Base-by-base conservation (phyloP, 768 basidiomycete genomes). In the Mycena rebaudengoi region DNA sequence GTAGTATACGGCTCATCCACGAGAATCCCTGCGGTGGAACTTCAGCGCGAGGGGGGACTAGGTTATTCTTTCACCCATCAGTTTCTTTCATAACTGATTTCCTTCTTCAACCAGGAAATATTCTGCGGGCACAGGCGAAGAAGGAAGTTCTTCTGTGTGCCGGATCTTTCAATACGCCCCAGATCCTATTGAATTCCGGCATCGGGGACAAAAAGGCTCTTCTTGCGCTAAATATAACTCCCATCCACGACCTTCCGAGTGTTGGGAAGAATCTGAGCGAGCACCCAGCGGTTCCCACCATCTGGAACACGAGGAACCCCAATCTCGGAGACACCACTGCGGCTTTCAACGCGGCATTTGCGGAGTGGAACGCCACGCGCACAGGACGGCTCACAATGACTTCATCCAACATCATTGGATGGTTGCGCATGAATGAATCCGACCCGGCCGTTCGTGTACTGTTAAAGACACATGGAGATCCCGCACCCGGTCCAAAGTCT, bases 121-220 rank as follows among this genome's bases (percentile, higher is more conserved):
- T 52, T 18, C 29, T 28, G 4, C 5, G 16, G 28, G 51, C 70
- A 12, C 37, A 26, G 4, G 72, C 72, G 2, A 39, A 30, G 5
- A 70, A 69, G 26, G 72, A 73, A 37, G 65, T 74, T 20, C 67
- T 74, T 33, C 65, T 74, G 8, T 71, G 71, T 13, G 73, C 71
- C 18, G 73, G 73, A 41, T 61, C 69, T 7, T 48, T 37, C 35
- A 18, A 18, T 37, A 37, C 35, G 35, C 35, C 35, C 11, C 35
- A 37, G 10, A 10, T 37, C 11, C 35, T 37, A 10, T 18, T 37
- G 10, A 37, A 37, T 18, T 37, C 35, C 10, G 35, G 35, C 18
- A 37, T 37, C 11, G 10, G 35, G 18, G 10, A 10, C 10, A 10
- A 37, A 37, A 37, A 10, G 35, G 35, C 18, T 37, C 10, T 10